These are phyloP conservation scores for Auricularia sp. DNA, from an alignment of 768 basidiomycete species.

Conservation along the genomic window DNA sequence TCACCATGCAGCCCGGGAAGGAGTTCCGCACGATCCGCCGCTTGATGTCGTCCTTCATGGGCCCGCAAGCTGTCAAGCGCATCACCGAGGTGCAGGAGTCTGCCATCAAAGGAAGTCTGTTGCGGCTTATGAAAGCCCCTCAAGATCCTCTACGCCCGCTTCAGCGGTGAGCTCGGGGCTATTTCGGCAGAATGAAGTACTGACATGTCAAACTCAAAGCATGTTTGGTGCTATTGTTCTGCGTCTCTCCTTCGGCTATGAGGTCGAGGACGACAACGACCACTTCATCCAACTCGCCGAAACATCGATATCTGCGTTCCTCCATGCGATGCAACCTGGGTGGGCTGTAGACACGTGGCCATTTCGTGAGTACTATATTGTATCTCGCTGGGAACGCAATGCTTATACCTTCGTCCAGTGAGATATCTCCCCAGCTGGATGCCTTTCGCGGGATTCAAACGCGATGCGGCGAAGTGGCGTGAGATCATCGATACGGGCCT, in stretches of 20 bases:
- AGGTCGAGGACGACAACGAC: constrained; percentile 11
- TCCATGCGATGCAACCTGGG: not conserved
- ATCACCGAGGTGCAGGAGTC: not conserved
- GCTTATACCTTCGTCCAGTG: constrained; percentile 7
- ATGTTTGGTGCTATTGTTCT: constrained; percentile 7
- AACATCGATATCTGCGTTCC: constrained; percentile 1
- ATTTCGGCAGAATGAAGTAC: too few species aligned
- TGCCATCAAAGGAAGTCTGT: not conserved
- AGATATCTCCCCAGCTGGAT: constrained; percentile 16
- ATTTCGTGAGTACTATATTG: not conserved
- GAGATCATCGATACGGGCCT: not conserved
- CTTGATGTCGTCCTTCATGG: not conserved
- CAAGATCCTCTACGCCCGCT: not conserved
- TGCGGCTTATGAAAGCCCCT: not conserved
- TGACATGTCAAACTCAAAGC: too few species aligned
- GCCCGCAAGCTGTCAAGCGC: not conserved
- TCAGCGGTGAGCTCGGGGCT: not conserved
- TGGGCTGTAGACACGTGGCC: not conserved
- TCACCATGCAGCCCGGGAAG: not conserved
- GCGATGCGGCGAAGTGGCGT: constrained; percentile 8
- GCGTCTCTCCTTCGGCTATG: constrained; percentile 16
- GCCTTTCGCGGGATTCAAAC: constrained; percentile 16
- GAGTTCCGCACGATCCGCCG: constrained; percentile 2
- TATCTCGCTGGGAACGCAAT: too few species aligned
- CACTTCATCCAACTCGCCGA: constrained; percentile 7